A percentile compares a stretch with the other conserved stretches of the same genome.
Conservation (phyloP, 257 asterid species). For the Galeopsis tetrahit region DNA sequence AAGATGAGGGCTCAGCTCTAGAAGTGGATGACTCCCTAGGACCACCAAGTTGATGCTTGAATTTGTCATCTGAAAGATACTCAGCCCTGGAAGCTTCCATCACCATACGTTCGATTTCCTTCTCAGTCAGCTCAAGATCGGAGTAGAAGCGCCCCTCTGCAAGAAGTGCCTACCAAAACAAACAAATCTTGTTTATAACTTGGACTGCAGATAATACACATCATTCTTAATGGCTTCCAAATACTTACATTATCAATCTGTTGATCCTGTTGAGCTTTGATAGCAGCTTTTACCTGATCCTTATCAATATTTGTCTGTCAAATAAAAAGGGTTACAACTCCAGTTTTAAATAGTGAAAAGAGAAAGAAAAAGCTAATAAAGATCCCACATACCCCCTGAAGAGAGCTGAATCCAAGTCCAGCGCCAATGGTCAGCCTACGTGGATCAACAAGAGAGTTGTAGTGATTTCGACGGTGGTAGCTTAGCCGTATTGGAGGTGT, state of each 20-base stretch:
- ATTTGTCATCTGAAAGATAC: slow-evolving; percentile 69
- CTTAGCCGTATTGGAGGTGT: slow-evolving; percentile 91
- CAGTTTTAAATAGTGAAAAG: neutral
- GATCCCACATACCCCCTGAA: slow-evolving; percentile 76
- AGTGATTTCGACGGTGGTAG: slow-evolving; percentile 96
- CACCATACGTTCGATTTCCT: slow-evolving; percentile 97
- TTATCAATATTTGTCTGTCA: slow-evolving; percentile 68
- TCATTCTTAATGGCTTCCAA: slow-evolving; percentile 4
- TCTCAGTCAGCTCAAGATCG: slow-evolving; percentile 95
- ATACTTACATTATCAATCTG: slow-evolving; percentile 83
- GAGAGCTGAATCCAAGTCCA: slow-evolving; percentile 91
- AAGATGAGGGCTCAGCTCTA: slow-evolving; percentile 95
- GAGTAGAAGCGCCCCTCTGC: slow-evolving; percentile 98
- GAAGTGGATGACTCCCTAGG: slow-evolving; percentile 84
- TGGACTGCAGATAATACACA: neutral
- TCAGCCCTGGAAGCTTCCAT: slow-evolving; percentile 98
- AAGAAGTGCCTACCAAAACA: slow-evolving; percentile 74
- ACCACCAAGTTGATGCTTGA: slow-evolving; percentile 64
- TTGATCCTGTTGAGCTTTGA: slow-evolving; percentile 98
- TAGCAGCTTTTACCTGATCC: slow-evolving; percentile 97
- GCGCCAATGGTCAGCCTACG: slow-evolving; percentile 82
- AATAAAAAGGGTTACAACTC: neutral
- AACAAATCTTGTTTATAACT: slow-evolving; percentile 22
- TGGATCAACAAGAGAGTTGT: slow-evolving; percentile 97
- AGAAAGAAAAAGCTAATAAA: no score